A percentile compares a stretch with the other conserved stretches of the same genome.
Evolutionary conservation across 352 stramenopile genomes (phyloP).

Genomic region (Pythium grandisporangium): DNA sequence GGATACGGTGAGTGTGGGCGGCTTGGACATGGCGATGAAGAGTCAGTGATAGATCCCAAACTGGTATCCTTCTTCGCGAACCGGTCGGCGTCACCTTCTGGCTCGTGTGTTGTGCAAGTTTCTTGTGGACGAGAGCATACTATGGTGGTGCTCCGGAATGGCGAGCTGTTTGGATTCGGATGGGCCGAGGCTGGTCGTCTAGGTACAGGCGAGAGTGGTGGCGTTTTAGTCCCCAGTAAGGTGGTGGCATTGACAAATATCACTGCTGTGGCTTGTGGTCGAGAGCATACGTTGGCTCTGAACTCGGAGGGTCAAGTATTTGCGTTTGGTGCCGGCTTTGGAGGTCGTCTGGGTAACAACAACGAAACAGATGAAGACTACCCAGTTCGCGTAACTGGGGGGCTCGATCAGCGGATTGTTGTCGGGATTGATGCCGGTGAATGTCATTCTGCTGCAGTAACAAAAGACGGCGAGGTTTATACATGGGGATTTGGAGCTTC

Average conservation of each 20-base stretch:
- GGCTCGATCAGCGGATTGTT: conserved; percentile 27
- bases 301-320: conserved; percentile 42
- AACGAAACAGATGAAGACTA: conserved; percentile 50
- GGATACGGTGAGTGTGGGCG: conserved; percentile 75
- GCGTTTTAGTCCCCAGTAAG: conserved; percentile 39
- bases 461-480: conserved; percentile 51
- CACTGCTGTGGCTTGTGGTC: conserved; percentile 56
- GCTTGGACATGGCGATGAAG: conserved; percentile 59
- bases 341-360: conserved; percentile 63
- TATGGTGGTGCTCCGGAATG: conserved; percentile 57
- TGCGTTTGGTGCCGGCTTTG: conserved; percentile 71
- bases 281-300: conserved; percentile 71
- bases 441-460: conserved; percentile 72
- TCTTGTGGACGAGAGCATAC: conserved; percentile 83
- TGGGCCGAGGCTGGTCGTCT: conserved; percentile 81
- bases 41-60: conserved; percentile 26
- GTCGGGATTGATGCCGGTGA: conserved; percentile 59
- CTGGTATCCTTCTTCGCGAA: conserved; percentile 48
- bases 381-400: conserved; percentile 23
- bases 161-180: conserved; percentile 72
- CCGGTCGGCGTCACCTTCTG: conserved; percentile 16
- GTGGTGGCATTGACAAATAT: conserved; percentile 43
- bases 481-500: conserved; percentile 85
- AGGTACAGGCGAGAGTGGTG: conserved; percentile 68
- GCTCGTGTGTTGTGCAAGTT: conserved; percentile 30